phyloP scores from a whole-genome alignment of 805 yeast genomes.

The Candida coquimbonensis region DNA sequence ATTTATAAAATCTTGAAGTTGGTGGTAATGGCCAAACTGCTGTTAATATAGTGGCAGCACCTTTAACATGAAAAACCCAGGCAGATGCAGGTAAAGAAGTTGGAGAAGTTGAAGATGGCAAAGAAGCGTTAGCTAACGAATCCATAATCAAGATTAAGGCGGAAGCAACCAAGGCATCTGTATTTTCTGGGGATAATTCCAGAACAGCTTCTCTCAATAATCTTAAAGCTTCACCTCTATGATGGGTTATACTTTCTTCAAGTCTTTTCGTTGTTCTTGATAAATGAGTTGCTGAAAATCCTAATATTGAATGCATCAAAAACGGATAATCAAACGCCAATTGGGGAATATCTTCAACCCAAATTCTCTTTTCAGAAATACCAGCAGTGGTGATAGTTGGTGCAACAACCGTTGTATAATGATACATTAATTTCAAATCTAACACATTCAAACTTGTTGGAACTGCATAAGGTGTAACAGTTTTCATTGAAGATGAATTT shows the following conservation, averaged over 20 bases:
- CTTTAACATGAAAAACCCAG: conserved; percentile 95
- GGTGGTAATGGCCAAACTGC: conserved; percentile 92
- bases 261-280: conserved; percentile 69
- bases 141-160: conserved; percentile 88
- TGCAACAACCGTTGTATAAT: conserved; percentile 79
- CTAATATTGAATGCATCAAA: conserved; percentile 85
- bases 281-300: conserved; percentile 88
- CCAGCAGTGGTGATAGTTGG: conserved; percentile 88
- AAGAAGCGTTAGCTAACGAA: conserved; percentile 86
- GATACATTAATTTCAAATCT: conserved; percentile 79
- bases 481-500: background rate
- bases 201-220: conserved; percentile 79
- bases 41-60: conserved; percentile 91
- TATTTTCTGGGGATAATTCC: conserved; percentile 74
- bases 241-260: conserved; percentile 77
- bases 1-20: conserved; percentile 55
- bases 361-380: conserved; percentile 74
- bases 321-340: conserved; percentile 85
- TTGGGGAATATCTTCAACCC: conserved; percentile 85
- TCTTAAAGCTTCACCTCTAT: conserved; percentile 80
- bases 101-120: conserved; percentile 24
- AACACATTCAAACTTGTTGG: conserved; percentile 42
- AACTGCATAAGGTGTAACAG: conserved; percentile 20
- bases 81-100: conserved; percentile 82
- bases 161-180: conserved; percentile 90